A percentile compares a stretch with the other conserved stretches of the same genome.
Conservation (phyloP, 2,329 filamentous ascomycete genomes). For the Epichloe gansuensis region DNA sequence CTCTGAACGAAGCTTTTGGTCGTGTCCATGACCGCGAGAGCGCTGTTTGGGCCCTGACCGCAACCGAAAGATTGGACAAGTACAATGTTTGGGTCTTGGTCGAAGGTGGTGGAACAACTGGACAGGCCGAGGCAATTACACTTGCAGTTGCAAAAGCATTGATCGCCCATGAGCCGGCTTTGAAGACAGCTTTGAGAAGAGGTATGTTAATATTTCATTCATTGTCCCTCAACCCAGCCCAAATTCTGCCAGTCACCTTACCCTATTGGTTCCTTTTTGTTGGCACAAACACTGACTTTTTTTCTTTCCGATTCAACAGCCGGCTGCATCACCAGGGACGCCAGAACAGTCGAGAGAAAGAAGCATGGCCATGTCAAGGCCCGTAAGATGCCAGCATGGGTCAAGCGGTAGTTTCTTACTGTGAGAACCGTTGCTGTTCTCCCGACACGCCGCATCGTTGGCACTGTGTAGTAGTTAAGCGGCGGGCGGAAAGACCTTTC, state of each 20-base stretch:
- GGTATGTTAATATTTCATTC: conserved; percentile 45
- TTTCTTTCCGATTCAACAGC: conserved; percentile 39
- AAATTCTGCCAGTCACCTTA: background rate
- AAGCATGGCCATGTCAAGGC: conserved; percentile 94
- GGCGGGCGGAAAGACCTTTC: background rate
- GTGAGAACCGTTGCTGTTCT: background rate
- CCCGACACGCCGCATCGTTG: background rate
- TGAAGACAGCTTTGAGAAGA: conserved; percentile 79
- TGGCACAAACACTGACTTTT: background rate
- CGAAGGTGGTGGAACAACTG: conserved; percentile 79
- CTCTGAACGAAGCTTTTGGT: conserved; percentile 69
- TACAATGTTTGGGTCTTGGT: conserved; percentile 92
- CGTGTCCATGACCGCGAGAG: conserved; percentile 90
- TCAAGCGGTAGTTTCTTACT: conserved; percentile 52
- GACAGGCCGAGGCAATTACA: conserved; percentile 89
- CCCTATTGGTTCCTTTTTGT: background rate
- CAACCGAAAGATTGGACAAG: conserved; percentile 76
- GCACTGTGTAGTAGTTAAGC: background rate
- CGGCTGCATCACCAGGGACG: conserved; percentile 83
- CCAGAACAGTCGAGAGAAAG: conserved; percentile 91
- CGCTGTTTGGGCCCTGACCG: conserved; percentile 79
- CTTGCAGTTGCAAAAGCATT: conserved; percentile 81
- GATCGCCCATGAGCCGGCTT: conserved; percentile 77
- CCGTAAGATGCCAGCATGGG: conserved; percentile 96
- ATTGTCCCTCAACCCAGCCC: background rate